Evolutionary conservation across 306 rosid species (phyloP).

Genomic region (Malus sylvestris): DNA sequence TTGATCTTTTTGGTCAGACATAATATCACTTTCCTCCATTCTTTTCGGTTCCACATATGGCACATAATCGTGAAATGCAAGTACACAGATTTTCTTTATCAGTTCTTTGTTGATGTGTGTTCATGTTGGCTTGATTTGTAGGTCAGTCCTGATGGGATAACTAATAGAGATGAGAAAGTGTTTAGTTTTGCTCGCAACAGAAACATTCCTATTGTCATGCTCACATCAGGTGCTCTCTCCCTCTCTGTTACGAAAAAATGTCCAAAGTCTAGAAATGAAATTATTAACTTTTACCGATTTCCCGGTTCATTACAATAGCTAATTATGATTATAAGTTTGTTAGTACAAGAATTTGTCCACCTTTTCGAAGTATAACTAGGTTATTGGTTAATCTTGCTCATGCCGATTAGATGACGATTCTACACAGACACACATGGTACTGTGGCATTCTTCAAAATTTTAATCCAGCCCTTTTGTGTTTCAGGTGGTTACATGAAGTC

Average conservation of each 20-base stretch:
- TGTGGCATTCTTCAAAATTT: neutral
- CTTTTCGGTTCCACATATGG: conserved; percentile 6
- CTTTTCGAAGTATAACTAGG: neutral
- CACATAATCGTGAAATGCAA: neutral
- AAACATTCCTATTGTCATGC: conserved; percentile 83
- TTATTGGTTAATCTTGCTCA: neutral
- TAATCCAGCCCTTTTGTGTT: neutral
- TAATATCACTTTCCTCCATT: conserved; percentile 11
- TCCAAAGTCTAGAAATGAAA: neutral
- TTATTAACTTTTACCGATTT: neutral
- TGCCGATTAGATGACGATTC: neutral
- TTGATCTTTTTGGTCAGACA: conserved; percentile 14
- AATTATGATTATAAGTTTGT: neutral
- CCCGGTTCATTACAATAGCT: neutral
- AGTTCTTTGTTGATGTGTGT: conserved; percentile 7
- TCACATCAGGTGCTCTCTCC: conserved; percentile 69
- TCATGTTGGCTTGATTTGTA: conserved; percentile 28
- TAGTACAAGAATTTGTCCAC: neutral
- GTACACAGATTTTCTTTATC: neutral
- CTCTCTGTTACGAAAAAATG: neutral
- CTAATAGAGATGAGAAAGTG: conserved; percentile 81
- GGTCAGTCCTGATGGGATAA: conserved; percentile 84
- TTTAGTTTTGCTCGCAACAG: conserved; percentile 70
- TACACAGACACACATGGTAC: neutral
- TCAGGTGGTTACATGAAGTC: conserved; percentile 98